Evolutionary conservation across 2,329 filamentous ascomycete genomes (phyloP).

Genomic region (Leptographium radiaticola): DNA sequence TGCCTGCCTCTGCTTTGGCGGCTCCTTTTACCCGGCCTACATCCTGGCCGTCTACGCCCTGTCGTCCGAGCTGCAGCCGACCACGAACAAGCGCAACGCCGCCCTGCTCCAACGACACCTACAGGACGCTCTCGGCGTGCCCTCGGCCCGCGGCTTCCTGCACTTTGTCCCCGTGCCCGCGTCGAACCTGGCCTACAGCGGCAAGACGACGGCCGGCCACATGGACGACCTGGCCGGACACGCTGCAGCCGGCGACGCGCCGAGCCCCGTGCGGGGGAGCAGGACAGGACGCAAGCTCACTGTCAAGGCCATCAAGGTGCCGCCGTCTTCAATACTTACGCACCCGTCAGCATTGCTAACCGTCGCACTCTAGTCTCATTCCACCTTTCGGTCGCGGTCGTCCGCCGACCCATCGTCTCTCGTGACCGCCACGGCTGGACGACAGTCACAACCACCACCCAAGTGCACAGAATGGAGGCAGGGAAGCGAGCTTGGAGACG

Average conservation of each 20-base stretch:
- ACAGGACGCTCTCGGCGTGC: constrained; percentile 54
- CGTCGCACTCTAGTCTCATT: constrained; percentile 3
- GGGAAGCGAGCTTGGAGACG: too few relatives aligned
- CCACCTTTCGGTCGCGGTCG: constrained; percentile 6
- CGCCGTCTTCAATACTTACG: not conserved
- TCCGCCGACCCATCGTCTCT: not conserved
- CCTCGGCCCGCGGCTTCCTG: constrained; percentile 54
- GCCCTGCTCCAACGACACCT: constrained; percentile 66
- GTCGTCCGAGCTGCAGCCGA: constrained; percentile 52
- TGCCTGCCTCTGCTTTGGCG: constrained; percentile 60
- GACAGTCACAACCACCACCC: not conserved
- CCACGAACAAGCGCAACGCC: constrained; percentile 71
- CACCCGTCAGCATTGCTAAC: not conserved
- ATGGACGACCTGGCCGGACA: constrained; percentile 40
- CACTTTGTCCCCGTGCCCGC: constrained; percentile 58
- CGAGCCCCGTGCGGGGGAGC: not conserved
- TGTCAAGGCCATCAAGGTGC: constrained; percentile 18
- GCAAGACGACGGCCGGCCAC: constrained; percentile 55
- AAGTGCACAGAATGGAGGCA: not conserved
- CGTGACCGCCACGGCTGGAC: not conserved
- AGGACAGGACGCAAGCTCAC: constrained; percentile 20
- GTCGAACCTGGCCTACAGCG: constrained; percentile 58
- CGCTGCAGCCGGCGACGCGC: constrained; percentile 16
- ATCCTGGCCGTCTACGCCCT: constrained; percentile 61
- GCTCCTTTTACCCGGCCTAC: constrained; percentile 68